A percentile compares a stretch with the other conserved stretches of the same genome.
Evolutionary conservation across 1,284 basidiomycete genomes (phyloP).

Genomic region (Moesziomyces sp.): DNA sequence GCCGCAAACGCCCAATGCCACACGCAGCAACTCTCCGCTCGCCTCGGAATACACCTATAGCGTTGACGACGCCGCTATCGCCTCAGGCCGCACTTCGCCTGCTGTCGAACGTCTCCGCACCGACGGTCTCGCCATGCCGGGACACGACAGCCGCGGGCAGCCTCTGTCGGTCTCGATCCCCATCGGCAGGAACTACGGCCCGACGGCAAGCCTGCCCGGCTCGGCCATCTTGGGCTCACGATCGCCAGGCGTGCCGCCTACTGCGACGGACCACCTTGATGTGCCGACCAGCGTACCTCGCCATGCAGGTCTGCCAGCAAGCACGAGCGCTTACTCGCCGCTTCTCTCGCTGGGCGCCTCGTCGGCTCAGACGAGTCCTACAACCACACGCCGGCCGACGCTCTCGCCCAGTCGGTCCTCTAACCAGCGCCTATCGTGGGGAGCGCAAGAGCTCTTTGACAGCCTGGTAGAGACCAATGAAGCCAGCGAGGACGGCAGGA

Average conservation of each 20-base stretch:
- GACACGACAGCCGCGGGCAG: slow-evolving; percentile 33
- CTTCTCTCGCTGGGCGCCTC: slow-evolving; percentile 33
- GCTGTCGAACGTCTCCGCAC: slow-evolving; percentile 25
- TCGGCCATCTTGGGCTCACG: slow-evolving; percentile 45
- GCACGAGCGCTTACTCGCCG: slow-evolving; percentile 50
- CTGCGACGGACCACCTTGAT: slow-evolving; percentile 16
- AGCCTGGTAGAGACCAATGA: slow-evolving; percentile 30
- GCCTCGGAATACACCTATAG: slow-evolving; percentile 39
- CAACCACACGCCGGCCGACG: slow-evolving; percentile 25
- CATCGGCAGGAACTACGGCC: slow-evolving; percentile 19
- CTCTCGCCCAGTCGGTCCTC: slow-evolving; percentile 26
- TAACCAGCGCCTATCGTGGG: slow-evolving; percentile 42
- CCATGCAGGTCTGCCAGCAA: slow-evolving; percentile 27
- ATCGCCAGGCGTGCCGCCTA: slow-evolving; percentile 26
- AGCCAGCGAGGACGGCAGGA: background rate
- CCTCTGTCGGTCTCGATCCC: slow-evolving; percentile 46
- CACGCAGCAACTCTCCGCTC: slow-evolving; percentile 46
- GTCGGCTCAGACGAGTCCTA: slow-evolving; percentile 31
- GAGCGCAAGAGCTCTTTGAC: slow-evolving; percentile 50
- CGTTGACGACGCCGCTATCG: slow-evolving; percentile 9
- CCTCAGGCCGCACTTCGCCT: slow-evolving; percentile 49
- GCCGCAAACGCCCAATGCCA: slow-evolving; percentile 50
- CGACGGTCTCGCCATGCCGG: slow-evolving; percentile 23
- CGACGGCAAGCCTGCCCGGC: slow-evolving; percentile 38
- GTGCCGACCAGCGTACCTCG: slow-evolving; percentile 25